Percentiles rank a stretch among this genome's conserved stretches.
Conservation (phyloP, 2,329 filamentous ascomycete genomes). For the Fusarium sp. region DNA sequence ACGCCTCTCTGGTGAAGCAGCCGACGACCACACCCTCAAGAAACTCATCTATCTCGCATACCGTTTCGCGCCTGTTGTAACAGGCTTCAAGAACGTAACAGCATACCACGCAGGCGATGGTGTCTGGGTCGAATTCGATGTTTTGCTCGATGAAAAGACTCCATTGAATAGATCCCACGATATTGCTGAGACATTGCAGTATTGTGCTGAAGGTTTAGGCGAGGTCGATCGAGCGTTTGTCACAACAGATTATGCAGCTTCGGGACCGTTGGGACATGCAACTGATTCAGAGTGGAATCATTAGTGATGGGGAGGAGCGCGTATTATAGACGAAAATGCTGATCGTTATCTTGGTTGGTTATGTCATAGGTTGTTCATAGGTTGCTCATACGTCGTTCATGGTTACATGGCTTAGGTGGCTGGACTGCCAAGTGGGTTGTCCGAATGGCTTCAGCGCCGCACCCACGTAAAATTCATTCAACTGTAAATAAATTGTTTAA, state of each 20-base stretch:
- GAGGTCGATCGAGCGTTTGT: slow-evolving; percentile 51
- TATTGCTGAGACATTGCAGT: slow-evolving; percentile 51
- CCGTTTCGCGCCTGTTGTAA: slow-evolving; percentile 48
- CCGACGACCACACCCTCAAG: slow-evolving; percentile 45
- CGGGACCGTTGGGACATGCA: slow-evolving; percentile 48
- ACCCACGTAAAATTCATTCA: neutral
- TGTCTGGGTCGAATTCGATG: slow-evolving; percentile 50
- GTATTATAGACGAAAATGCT: no score
- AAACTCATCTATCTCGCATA: slow-evolving; percentile 51
- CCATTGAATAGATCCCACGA: slow-evolving; percentile 48
- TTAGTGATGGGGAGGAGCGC: neutral
- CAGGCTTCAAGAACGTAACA: slow-evolving; percentile 50
- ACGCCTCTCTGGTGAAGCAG: slow-evolving; percentile 49
- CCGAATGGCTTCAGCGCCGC: neutral
- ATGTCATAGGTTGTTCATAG: slow-evolving; percentile 8
- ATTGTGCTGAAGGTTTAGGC: slow-evolving; percentile 48
- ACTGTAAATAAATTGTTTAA: neutral
- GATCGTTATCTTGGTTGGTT: neutral
- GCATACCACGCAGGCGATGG: slow-evolving; percentile 51
- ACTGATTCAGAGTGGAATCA: slow-evolving; percentile 45
- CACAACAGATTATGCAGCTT: slow-evolving; percentile 50
- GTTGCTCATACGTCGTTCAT: neutral
- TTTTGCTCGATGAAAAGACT: slow-evolving; percentile 48
- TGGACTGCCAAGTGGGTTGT: neutral
- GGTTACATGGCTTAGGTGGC: neutral